phyloP scores from a whole-genome alignment of 164 flowering plant species.

The Kingdonia uniflora region DNA sequence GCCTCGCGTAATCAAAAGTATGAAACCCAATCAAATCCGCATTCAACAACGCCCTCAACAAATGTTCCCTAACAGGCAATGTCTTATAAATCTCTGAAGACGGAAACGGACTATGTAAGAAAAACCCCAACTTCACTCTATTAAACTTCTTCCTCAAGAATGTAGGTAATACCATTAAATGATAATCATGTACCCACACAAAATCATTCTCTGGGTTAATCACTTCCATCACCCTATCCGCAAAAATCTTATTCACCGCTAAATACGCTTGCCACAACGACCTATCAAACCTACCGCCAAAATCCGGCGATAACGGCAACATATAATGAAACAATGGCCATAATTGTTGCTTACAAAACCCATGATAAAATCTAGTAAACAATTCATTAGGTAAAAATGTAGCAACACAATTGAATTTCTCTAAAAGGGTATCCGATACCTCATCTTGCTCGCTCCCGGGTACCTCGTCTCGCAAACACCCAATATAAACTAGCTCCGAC shows the following conservation, averaged over 20 bases:
- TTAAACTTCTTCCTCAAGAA: slow-evolving; percentile 14
- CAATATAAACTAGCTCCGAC: slow-evolving; percentile 7
- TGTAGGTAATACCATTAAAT: slow-evolving; percentile 14
- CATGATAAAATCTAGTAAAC: slow-evolving; percentile 12
- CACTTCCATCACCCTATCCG: slow-evolving; percentile 16
- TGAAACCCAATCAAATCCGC: slow-evolving; percentile 13
- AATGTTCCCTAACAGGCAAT: slow-evolving; percentile 12
- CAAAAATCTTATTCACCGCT: slow-evolving; percentile 17
- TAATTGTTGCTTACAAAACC: slow-evolving; percentile 14
- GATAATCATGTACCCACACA: slow-evolving; percentile 17
- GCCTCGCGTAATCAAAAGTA: slow-evolving; percentile 14
- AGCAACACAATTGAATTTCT: slow-evolving; percentile 13
- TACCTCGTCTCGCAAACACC: slow-evolving; percentile 12
- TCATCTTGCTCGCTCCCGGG: slow-evolving; percentile 13
- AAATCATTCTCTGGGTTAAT: slow-evolving; percentile 16
- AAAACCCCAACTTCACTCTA: slow-evolving; percentile 13
- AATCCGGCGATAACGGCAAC: slow-evolving; percentile 13
- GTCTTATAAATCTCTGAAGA: slow-evolving; percentile 15
- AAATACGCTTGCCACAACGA: slow-evolving; percentile 16
- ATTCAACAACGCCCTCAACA: slow-evolving; percentile 10
- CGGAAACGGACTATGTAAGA: slow-evolving; percentile 14
- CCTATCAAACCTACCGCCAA: slow-evolving; percentile 16
- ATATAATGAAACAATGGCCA: slow-evolving; percentile 17
- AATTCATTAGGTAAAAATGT: slow-evolving; percentile 13
- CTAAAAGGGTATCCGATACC: slow-evolving; percentile 9